These are phyloP conservation scores for Termitomyces sp. DNA, from an alignment of 768 basidiomycete genomes.

Conservation along the genomic window DNA sequence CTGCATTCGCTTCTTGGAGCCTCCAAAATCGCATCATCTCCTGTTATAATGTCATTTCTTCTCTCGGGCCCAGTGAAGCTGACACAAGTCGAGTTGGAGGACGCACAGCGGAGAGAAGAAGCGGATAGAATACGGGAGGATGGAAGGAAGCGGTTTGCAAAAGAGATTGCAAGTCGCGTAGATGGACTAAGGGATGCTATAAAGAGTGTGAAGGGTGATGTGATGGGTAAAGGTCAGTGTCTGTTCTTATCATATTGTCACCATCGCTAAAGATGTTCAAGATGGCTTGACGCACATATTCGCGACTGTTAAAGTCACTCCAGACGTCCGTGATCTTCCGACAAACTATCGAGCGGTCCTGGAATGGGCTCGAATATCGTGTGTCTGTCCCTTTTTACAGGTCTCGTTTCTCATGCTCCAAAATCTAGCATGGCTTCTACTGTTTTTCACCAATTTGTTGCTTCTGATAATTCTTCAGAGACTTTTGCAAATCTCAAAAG, in stretches of 20 bases:
- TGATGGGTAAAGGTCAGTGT: conserved; percentile 73
- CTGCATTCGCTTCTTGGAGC: conserved; percentile 75
- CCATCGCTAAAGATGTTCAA: conserved; percentile 19
- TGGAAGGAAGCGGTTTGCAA: conserved; percentile 77
- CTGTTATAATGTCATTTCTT: conserved; percentile 83
- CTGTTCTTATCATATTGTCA: not conserved
- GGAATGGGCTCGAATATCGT: conserved; percentile 98
- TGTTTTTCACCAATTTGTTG: conserved; percentile 92
- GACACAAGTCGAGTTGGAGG: conserved; percentile 68
- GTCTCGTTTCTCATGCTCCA: not conserved
- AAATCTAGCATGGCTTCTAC: conserved; percentile 81
- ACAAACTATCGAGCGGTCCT: conserved; percentile 82
- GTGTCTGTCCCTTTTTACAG: conserved; percentile 22
- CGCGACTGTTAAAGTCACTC: conserved; percentile 76
- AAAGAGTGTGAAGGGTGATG: conserved; percentile 85
- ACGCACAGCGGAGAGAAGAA: conserved; percentile 77
- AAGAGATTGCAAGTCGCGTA: conserved; percentile 82
- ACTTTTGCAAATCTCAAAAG: conserved; percentile 85
- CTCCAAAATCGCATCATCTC: conserved; percentile 73
- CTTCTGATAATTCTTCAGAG: conserved; percentile 88
- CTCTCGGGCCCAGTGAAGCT: conserved; percentile 69
- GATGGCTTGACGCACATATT: conserved; percentile 91
- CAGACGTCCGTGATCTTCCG: conserved; percentile 73
- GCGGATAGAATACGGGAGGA: conserved; percentile 86
- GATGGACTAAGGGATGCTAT: conserved; percentile 81